Conservation (phyloP, 345 rosid genomes). For the Conringia planisiliqua region DNA sequence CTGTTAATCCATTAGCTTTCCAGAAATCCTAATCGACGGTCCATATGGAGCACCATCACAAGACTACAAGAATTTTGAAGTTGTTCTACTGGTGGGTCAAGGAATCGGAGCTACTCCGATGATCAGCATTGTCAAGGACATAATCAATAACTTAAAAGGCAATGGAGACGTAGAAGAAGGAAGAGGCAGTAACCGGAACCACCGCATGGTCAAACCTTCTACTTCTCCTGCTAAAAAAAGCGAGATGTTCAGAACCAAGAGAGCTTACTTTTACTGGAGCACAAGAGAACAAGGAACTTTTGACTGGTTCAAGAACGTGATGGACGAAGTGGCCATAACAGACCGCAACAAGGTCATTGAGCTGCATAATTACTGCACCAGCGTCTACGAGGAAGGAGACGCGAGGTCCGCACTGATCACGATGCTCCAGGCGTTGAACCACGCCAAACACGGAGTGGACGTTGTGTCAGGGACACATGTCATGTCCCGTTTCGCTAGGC, state of each 20-base stretch:
- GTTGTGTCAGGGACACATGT: conserved; percentile 78
- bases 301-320: conserved; percentile 83
- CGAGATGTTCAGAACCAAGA: conserved; percentile 58
- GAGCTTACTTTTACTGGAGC: conserved; percentile 85
- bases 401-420: conserved; percentile 77
- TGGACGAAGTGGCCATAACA: conserved; percentile 65
- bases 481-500: conserved; percentile 72
- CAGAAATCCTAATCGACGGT: conserved; percentile 66
- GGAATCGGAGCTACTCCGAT: conserved; percentile 92
- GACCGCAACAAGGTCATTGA: conserved; percentile 71
- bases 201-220: conserved; percentile 37
- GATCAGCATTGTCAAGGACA: conserved; percentile 83
- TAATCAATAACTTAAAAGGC: conserved; percentile 56
- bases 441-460: conserved; percentile 71
- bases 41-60: conserved; percentile 93
- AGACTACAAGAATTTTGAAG: conserved; percentile 70
- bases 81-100: conserved; percentile 65
- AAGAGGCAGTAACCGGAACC: conserved; percentile 31
- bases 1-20: conserved; percentile 44
- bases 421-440: conserved; percentile 73
- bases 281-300: conserved; percentile 85
- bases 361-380: conserved; percentile 75
- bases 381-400: conserved; percentile 85
- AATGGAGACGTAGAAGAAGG: conserved; percentile 21
- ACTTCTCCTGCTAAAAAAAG: conserved; percentile 23